Evolutionary conservation across 2,329 filamentous ascomycete species (phyloP).

Genomic region (Cryphonectria parasitica): DNA sequence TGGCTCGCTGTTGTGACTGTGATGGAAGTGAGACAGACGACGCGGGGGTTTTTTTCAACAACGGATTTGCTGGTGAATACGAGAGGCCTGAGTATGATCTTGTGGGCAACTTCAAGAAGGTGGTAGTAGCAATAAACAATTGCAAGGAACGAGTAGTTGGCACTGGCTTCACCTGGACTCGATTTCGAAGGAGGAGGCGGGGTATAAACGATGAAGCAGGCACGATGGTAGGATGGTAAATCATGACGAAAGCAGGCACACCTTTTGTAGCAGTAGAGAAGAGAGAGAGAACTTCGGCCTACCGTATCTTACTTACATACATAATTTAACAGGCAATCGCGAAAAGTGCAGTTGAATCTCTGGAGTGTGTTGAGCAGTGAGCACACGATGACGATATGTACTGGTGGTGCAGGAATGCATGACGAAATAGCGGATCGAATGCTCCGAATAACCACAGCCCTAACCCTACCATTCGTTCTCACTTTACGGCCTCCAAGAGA

Average conservation of each 20-base stretch:
- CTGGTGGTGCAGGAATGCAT: background rate
- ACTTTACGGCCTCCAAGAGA: background rate
- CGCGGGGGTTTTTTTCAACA: background rate
- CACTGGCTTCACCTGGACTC: background rate
- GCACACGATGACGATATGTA: background rate
- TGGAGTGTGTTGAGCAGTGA: background rate
- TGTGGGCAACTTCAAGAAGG: background rate
- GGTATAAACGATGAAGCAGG: background rate
- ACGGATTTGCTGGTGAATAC: background rate
- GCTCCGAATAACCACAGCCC: background rate
- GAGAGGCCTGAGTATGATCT: background rate
- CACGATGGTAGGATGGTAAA: background rate
- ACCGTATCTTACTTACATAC: background rate
- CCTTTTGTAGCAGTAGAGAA: background rate
- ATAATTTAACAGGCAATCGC: background rate
- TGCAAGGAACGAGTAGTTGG: background rate
- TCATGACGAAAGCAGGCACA: background rate
- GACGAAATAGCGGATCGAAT: background rate
- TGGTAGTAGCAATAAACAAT: background rate
- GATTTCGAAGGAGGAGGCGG: background rate
- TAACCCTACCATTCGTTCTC: background rate
- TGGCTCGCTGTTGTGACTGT: conserved; percentile 20
- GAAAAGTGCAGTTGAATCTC: background rate
- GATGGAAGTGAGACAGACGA: background rate
- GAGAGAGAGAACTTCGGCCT: background rate